These are phyloP conservation scores for Saccharomyces kudriavzevii DNA, from an alignment of 805 yeast species.

Conservation along the genomic window DNA sequence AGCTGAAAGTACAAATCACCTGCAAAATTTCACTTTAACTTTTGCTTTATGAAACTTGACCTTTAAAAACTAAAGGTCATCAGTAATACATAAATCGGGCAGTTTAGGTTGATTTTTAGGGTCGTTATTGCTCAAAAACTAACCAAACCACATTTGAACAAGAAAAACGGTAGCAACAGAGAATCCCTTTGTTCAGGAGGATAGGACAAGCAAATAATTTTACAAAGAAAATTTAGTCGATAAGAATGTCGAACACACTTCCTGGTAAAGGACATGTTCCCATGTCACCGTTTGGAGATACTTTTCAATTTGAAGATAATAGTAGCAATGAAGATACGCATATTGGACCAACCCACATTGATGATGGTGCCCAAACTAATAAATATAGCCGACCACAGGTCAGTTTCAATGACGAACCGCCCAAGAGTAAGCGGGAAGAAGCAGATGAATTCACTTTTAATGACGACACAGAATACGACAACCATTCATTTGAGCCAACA, in stretches of 20 bases:
- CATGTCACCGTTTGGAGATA: conserved; percentile 23
- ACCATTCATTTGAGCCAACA: conserved; percentile 23
- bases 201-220: neutral
- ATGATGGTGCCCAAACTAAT: neutral
- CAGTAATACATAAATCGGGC: neutral
- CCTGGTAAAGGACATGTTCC: conserved; percentile 5
- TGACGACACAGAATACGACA: conserved; percentile 16
- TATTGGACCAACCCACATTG: conserved; percentile 50
- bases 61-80: neutral
- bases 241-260: neutral
- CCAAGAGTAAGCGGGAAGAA: conserved; percentile 1
- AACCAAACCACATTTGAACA: neutral
- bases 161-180: neutral
- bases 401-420: neutral
- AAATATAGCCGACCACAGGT: neutral
- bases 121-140: neutral
- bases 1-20: neutral
- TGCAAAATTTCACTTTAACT: neutral
- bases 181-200: neutral
- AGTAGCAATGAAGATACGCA: conserved; percentile 1
- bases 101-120: neutral
- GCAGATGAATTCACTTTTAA: conserved; percentile 7
- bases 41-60: neutral
- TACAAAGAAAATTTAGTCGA: neutral
- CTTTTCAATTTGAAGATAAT: conserved; percentile 21